phyloP scores from a whole-genome alignment of 2,329 filamentous ascomycete genomes.

The Cadophora sp. region DNA sequence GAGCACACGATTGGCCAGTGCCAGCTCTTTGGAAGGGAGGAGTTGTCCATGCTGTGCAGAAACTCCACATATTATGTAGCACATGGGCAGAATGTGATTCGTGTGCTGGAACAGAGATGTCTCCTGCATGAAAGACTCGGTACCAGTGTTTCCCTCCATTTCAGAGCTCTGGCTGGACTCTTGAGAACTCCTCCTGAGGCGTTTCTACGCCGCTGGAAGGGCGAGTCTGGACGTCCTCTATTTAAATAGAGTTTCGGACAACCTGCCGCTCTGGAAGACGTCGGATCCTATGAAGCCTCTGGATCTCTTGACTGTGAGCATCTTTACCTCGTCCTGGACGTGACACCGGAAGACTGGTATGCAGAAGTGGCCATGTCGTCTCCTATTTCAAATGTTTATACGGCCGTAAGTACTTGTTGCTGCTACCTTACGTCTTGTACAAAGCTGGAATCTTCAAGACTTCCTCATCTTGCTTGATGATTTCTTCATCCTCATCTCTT shows the following conservation, averaged over 20 bases:
- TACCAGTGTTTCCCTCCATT: background rate
- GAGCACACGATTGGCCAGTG: background rate
- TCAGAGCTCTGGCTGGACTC: too few species aligned
- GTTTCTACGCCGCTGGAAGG: slow-evolving; percentile 2
- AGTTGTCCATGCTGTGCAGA: background rate
- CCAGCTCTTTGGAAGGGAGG: background rate
- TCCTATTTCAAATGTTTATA: background rate
- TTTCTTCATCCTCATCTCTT: too few species aligned
- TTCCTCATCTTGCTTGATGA: too few species aligned
- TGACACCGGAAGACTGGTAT: background rate
- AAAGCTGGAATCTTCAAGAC: too few species aligned
- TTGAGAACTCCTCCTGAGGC: background rate
- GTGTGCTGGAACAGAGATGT: background rate
- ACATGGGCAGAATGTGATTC: background rate
- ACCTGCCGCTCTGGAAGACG: background rate
- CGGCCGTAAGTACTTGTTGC: too few species aligned
- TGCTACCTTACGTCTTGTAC: too few species aligned
- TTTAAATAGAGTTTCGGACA: slow-evolving; percentile 8
- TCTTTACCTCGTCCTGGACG: background rate
- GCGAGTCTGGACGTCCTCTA: background rate
- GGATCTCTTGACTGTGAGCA: background rate
- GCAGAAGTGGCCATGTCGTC: background rate
- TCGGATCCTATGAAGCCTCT: background rate
- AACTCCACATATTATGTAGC: background rate
- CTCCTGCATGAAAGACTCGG: background rate